Conservation (phyloP, 495 filamentous ascomycete species). For the Pseudoneurospora amorphoporcata region DNA sequence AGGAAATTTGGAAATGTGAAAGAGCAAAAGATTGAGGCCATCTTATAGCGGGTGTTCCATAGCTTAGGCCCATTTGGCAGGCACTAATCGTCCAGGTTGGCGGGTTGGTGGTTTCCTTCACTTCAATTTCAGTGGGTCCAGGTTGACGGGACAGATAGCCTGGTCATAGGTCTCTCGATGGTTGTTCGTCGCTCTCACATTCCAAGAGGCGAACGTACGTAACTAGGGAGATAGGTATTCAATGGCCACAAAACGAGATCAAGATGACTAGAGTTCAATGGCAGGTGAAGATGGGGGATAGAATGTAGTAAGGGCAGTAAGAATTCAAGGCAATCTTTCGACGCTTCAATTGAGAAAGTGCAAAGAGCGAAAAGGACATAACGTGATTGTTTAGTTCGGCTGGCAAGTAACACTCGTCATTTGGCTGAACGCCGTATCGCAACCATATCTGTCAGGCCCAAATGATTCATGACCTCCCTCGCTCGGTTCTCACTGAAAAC, state of each 20-base stretch:
- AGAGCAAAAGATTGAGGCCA: too few species aligned
- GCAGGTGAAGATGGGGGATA: background rate
- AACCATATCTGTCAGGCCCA: background rate
- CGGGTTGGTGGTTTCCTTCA: too few species aligned
- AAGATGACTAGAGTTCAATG: background rate
- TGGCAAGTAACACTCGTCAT: background rate
- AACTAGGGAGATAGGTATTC: background rate
- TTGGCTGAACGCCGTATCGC: background rate
- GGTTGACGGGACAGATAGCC: background rate
- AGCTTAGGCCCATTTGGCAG: too few species aligned
- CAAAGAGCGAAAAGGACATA: background rate
- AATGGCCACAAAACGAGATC: background rate
- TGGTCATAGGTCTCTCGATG: too few species aligned
- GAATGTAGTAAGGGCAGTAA: background rate
- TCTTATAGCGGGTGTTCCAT: too few species aligned
- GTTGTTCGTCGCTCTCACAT: background rate
- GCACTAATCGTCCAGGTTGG: too few species aligned
- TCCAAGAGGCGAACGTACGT: background rate
- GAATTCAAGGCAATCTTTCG: background rate
- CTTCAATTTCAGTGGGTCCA: too few species aligned
- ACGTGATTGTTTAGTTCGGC: background rate
- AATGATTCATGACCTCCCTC: background rate
- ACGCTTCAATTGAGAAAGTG: background rate
- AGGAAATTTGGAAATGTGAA: too few species aligned
- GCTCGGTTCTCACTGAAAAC: background rate